A percentile compares a stretch with the other conserved stretches of the same genome.
These are phyloP conservation scores for Rhodotorula taiwanensis DNA, from an alignment of 768 basidiomycete genomes.

Conservation along the genomic window DNA sequence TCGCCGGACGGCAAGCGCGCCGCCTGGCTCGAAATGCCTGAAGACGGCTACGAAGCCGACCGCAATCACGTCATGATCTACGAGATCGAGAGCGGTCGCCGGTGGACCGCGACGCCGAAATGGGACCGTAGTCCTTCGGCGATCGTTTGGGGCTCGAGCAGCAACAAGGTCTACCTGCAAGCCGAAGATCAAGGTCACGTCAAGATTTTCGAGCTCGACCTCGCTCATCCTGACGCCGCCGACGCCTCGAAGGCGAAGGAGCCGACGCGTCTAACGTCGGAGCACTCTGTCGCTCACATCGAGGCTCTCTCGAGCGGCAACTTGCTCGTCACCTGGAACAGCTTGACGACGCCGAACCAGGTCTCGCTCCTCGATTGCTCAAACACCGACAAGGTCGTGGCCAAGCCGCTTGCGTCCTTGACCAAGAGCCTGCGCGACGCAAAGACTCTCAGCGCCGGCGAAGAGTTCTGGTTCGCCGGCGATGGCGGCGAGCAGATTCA, in stretches of 20 bases:
- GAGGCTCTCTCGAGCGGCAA: slow-evolving; percentile 47
- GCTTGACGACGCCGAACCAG: slow-evolving; percentile 72
- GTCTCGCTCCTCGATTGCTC: slow-evolving; percentile 56
- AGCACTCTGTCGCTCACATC: slow-evolving; percentile 57
- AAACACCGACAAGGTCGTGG: slow-evolving; percentile 48
- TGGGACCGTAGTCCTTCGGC: slow-evolving; percentile 69
- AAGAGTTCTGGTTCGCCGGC: slow-evolving; percentile 86
- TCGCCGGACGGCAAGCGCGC: slow-evolving; percentile 61
- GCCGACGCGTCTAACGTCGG: slow-evolving; percentile 58
- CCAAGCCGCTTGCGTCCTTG: slow-evolving; percentile 51
- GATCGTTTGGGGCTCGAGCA: slow-evolving; percentile 32
- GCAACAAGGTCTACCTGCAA: slow-evolving; percentile 52
- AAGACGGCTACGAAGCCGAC: slow-evolving; percentile 87
- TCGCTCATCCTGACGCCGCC: slow-evolving; percentile 47
- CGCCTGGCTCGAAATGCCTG: slow-evolving; percentile 79
- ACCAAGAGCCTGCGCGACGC: slow-evolving; percentile 54
- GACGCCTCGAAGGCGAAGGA: neutral
- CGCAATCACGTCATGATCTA: slow-evolving; percentile 62
- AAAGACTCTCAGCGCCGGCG: slow-evolving; percentile 58
- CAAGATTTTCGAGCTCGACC: slow-evolving; percentile 65
- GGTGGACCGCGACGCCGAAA: slow-evolving; percentile 65
- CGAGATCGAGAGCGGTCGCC: slow-evolving; percentile 61
- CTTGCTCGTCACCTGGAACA: slow-evolving; percentile 66
- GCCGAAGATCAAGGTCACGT: slow-evolving; percentile 70
- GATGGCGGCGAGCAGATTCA: slow-evolving; percentile 68